Evolutionary conservation across 768 basidiomycete species (phyloP), one percentile per base, ranked within the genome.

Genomic region (Dioszegia aurantiaca): DNA sequence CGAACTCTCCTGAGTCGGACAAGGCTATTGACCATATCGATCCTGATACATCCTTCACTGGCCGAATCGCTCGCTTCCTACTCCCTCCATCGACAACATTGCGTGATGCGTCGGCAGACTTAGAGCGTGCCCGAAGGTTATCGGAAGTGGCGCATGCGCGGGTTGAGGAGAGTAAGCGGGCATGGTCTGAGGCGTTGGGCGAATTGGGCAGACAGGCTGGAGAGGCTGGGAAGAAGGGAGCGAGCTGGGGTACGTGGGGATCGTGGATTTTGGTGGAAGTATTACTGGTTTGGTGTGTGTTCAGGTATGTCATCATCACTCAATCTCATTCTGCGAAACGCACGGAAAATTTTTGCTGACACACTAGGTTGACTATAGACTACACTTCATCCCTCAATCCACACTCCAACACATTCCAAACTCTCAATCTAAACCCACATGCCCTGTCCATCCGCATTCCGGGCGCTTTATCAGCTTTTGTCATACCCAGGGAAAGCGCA

Each of bases 271-370:
- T 44, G 11, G 41, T 72, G 44, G 68, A 72, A 60, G 31, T 69
- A 9, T 4, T 69, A 24, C 31, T 72, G 36, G 10, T 72, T 2
- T 72, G 68, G 68, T 62, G 70, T 52, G 70, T 72, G 1, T 69
- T 72, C 58, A 27, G 67, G 70, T 68, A 33, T 58, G 70, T 63
- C 49, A 4, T 10, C 23, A 9, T 36, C 10, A 4, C 28, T 11
- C 14, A 16, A 4, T n/a, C 10, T 48, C n/a, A n/a, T n/a, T 33
- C 14, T 33, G 33, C 6, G 6, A 14, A 33, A 14, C 14, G 33
- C 8, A 4, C 40, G 19, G 26, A 24, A 47, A 36, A n/a, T n/a
- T n/a, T n/a, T 17, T 19, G 45, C 56, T 49, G 46, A 47, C 42
- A 24, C 1, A 5, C 1, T 33, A 71, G 70, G 42, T 56, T 69